Evolutionary conservation across 2,329 filamentous ascomycete species (phyloP).

Genomic region (Arthrobotrys sphaeroides): DNA sequence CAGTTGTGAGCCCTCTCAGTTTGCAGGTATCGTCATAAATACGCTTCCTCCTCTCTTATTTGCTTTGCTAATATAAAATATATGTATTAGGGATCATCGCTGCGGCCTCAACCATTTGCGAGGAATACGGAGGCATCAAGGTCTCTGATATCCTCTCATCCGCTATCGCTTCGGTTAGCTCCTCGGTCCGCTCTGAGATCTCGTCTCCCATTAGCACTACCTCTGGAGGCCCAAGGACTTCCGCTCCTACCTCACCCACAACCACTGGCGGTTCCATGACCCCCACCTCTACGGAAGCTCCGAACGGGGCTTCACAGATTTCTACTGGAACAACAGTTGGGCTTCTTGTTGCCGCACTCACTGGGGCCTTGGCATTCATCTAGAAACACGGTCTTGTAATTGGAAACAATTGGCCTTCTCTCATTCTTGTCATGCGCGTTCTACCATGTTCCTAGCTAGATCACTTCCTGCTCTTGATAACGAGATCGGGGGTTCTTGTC

Average conservation of each 20-base stretch:
- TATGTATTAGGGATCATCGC: slow-evolving; percentile 41
- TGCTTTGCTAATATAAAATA: no score
- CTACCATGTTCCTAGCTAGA: not conserved
- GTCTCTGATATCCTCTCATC: slow-evolving; percentile 10
- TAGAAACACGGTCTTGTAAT: no score
- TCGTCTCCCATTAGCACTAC: not conserved
- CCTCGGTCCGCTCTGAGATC: not conserved
- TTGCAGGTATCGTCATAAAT: slow-evolving; percentile 14
- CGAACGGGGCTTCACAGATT: slow-evolving; percentile 4
- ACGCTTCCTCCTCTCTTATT: no score
- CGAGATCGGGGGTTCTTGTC: no score
- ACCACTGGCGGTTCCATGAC: not conserved
- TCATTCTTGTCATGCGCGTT: not conserved
- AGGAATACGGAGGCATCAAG: slow-evolving; percentile 10
- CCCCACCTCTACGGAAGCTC: slow-evolving; percentile 15
- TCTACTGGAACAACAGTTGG: slow-evolving; percentile 2
- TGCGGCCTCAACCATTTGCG: slow-evolving; percentile 36
- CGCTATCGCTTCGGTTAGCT: not conserved
- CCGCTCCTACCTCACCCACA: not conserved
- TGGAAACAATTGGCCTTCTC: no score
- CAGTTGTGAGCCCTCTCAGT: slow-evolving; percentile 18
- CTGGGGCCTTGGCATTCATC: not conserved
- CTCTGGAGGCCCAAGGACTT: not conserved
- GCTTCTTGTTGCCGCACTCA: not conserved
- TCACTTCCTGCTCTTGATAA: not conserved